Conservation (phyloP, 805 yeast genomes). For the Cyberlindnera nakhonratchasimensis region DNA sequence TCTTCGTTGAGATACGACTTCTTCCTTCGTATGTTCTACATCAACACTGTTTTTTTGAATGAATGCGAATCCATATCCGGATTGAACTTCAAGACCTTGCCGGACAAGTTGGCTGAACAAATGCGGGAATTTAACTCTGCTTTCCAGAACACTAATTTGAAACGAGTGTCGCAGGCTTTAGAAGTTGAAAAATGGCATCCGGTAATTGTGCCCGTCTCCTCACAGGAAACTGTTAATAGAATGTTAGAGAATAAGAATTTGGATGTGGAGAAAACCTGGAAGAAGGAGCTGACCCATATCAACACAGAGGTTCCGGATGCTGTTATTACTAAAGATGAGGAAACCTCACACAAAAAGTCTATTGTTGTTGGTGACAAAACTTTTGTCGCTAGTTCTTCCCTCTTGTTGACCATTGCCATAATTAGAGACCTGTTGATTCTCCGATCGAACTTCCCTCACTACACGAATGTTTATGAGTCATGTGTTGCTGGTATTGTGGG, state of each 20-base stretch:
- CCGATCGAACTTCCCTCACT: slow-evolving; percentile 51
- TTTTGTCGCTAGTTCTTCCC: slow-evolving; percentile 54
- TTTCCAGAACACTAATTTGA: slow-evolving; percentile 50
- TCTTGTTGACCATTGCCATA: slow-evolving; percentile 36
- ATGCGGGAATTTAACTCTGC: slow-evolving; percentile 54
- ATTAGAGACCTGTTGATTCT: slow-evolving; percentile 55
- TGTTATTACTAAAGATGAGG: slow-evolving; percentile 12
- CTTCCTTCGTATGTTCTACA: slow-evolving; percentile 63
- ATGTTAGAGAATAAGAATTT: slow-evolving; percentile 45
- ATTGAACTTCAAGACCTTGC: slow-evolving; percentile 49
- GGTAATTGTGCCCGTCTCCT: slow-evolving; percentile 44
- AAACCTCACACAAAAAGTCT: slow-evolving; percentile 35
- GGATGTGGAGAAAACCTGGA: slow-evolving; percentile 49
- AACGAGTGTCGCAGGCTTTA: slow-evolving; percentile 43
- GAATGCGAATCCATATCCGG: slow-evolving; percentile 87
- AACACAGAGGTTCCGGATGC: slow-evolving; percentile 12
- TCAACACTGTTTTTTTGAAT: slow-evolving; percentile 64
- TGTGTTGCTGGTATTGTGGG: slow-evolving; percentile 44
- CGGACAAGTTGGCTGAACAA: slow-evolving; percentile 65
- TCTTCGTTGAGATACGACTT: slow-evolving; percentile 53
- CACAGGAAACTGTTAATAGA: slow-evolving; percentile 50
- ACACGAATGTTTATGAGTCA: slow-evolving; percentile 37
- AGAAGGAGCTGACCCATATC: slow-evolving; percentile 28
- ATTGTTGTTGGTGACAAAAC: slow-evolving; percentile 51
- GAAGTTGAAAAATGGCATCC: slow-evolving; percentile 83